Percentiles rank a stretch among this genome's conserved stretches.
Evolutionary conservation across 2,329 filamentous ascomycete genomes (phyloP).

Genomic region (Penicillium sp.): DNA sequence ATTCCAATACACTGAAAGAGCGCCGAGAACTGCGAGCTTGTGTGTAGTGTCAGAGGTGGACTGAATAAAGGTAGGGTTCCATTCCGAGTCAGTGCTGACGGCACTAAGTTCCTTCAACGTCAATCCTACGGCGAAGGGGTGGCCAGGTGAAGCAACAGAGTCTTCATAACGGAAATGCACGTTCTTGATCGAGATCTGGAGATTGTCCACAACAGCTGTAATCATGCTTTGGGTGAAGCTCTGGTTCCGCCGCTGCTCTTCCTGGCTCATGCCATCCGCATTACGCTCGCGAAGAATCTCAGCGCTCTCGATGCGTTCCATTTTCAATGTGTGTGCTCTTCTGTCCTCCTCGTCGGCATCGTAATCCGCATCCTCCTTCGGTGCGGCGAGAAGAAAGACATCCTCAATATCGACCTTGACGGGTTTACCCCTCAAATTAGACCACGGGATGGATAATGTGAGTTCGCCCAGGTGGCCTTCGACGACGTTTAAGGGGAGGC

Average conservation of each 20-base stretch:
- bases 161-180: conserved; percentile 99
- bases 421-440: conserved; percentile 88
- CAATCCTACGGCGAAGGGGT: conserved; percentile 89
- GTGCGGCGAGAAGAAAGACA: conserved; percentile 91
- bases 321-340: conserved; percentile 86
- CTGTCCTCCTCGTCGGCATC: conserved; percentile 88
- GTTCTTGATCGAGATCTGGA: conserved; percentile 97
- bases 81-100: conserved; percentile 89
- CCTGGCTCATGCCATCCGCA: conserved; percentile 86
- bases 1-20: conserved; percentile 95
- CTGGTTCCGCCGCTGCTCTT: conserved; percentile 96
- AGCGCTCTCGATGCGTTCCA: conserved; percentile 96
- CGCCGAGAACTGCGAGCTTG: conserved; percentile 87
- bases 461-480: conserved; percentile 91
- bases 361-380: conserved; percentile 92
- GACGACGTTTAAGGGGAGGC: conserved; percentile 92
- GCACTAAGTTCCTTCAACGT: conserved; percentile 96
- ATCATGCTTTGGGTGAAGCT: conserved; percentile 94
- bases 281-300: conserved; percentile 91
- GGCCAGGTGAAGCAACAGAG: conserved; percentile 88
- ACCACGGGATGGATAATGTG: conserved; percentile 94
- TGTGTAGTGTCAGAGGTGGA: conserved; percentile 79
- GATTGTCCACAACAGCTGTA: conserved; percentile 96
- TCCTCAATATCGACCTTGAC: conserved; percentile 95
- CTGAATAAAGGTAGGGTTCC: conserved; percentile 95